A percentile compares a stretch with the other conserved stretches of the same genome.
These are phyloP conservation scores for Erysimum cheiranthoides DNA, from an alignment of 345 rosid genomes.

Conservation along the genomic window DNA sequence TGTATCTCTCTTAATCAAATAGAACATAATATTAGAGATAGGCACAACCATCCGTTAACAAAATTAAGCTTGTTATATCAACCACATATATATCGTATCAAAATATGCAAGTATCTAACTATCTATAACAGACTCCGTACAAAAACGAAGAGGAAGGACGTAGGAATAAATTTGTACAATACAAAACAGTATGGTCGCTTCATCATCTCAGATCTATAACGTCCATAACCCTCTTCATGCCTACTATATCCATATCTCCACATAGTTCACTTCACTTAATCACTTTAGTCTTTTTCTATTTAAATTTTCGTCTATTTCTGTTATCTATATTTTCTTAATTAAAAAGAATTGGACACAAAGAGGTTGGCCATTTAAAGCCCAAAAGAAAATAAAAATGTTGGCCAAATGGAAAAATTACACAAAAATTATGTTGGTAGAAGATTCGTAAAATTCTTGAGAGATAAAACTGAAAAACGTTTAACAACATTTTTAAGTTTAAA, in stretches of 20 bases:
- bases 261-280: background rate
- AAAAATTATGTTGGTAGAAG: background rate
- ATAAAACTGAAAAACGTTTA: background rate
- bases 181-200: constrained; percentile 39
- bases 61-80: too few species aligned
- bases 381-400: background rate
- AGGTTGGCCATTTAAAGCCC: too few species aligned
- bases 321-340: background rate
- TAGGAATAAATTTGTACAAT: constrained; percentile 20
- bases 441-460: background rate
- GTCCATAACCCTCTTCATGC: constrained; percentile 37
- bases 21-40: too few species aligned
- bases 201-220: constrained; percentile 33
- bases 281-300: background rate
- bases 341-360: too few species aligned
- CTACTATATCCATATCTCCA: constrained; percentile 24
- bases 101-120: too few species aligned
- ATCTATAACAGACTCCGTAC: constrained; percentile 38
- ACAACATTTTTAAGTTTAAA: background rate
- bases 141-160: constrained; percentile 20
- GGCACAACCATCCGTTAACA: too few species aligned
- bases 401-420: background rate
- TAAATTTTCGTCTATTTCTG: background rate
- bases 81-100: too few species aligned
- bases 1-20: too few species aligned